These are phyloP conservation scores for Bryoerythrophyllum caledonicum DNA, from an alignment of 225 moss, liverwort and hornwort genomes.

Conservation along the genomic window DNA sequence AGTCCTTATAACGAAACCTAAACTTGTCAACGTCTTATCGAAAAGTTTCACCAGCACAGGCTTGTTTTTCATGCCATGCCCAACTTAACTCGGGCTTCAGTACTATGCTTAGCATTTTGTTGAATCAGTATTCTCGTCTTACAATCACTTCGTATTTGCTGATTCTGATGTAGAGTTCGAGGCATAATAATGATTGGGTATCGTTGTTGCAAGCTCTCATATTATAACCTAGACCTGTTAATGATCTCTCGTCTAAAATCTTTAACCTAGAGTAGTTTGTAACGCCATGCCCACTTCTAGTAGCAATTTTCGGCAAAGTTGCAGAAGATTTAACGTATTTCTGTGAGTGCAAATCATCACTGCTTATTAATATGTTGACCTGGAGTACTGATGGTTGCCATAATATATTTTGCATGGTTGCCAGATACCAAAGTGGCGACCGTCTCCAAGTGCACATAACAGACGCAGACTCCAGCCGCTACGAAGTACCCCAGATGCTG, in stretches of 20 bases:
- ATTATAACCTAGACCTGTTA: neutral
- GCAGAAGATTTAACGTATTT: neutral
- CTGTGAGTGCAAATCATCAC: neutral
- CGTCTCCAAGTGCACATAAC: conserved; percentile 12
- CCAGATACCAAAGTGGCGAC: conserved; percentile 2
- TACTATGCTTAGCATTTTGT: too few species aligned
- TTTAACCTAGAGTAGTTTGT: neutral
- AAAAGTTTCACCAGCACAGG: neutral
- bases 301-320: neutral
- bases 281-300: neutral
- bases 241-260: neutral
- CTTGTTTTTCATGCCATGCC: neutral
- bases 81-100: neutral
- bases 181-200: neutral
- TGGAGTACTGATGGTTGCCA: neutral
- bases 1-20: neutral
- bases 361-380: neutral
- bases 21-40: neutral
- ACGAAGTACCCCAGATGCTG: conserved; percentile 5
- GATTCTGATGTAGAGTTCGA: neutral
- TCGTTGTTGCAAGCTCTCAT: neutral
- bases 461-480: neutral
- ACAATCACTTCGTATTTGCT: neutral
- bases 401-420: neutral
- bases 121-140: neutral